Base-by-base conservation (phyloP, 2,329 filamentous ascomycete species). In the Colletotrichum lentis region DNA sequence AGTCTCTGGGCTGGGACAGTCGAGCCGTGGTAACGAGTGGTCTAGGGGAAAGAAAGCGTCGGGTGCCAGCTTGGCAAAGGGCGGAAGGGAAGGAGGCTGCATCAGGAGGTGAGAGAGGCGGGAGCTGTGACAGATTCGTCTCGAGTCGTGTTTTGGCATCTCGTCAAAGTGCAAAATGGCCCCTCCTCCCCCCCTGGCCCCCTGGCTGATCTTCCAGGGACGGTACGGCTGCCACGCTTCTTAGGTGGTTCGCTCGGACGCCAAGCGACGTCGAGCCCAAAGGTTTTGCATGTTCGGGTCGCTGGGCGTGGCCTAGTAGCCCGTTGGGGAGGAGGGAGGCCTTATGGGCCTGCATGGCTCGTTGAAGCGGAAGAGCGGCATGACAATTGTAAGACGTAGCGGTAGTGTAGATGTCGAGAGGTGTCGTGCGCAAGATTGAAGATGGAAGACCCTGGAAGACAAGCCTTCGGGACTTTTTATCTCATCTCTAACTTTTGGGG, bases 41-140 rank as follows among this genome's bases (percentile, higher is more conserved):
- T 41, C 14, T 12, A 3, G 27, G 53, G 10, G 22, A 43, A 37
- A 58, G 52, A 44, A 67, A 59, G 49, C 43, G 53, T 55, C 41
- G 62, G 62, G 47, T 31, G 50, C 55, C 54, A 66, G 16, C 56
- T 50, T 22, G 49, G 47, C 39, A 31, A 31, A 31, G 27, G 7
- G 27, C 27, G 27, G 27, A 31, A 31, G 27, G 27, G 27, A 31
- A 37, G 31, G 20, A 53, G 53, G 53, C 53, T 64, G 60, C 60
- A 46, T 27, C 56, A 61, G 66, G 65, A 47, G 57, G 18, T 31
- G 57, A 24, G 24, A 54, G 46, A 69, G 60, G 56, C 49, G 64
- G 68, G 46, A 66, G 71, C 73, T 82, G 82, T 83, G 80, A 81
- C 82, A 84, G 79, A 80, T 74, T 70, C 77, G 83, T 85, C 82